Conservation (phyloP, 2,329 filamentous ascomycete species). For the Clonostachys rhizophaga region DNA sequence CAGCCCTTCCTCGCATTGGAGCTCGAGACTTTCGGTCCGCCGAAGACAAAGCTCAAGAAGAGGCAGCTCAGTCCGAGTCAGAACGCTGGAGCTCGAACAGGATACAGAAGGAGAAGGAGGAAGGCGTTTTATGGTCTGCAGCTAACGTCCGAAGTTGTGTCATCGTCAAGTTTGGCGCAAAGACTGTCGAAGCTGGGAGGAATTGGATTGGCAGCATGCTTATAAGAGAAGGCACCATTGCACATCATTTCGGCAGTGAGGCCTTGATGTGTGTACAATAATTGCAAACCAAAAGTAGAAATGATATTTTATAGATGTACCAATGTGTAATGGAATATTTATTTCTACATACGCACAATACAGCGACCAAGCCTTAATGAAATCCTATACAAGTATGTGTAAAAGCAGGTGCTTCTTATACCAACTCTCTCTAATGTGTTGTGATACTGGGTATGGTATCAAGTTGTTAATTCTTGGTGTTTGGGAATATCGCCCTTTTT, state of each 20-base stretch:
- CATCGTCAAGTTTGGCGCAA: constrained; percentile 85
- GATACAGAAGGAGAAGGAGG: constrained; percentile 50
- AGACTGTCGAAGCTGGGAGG: constrained; percentile 74
- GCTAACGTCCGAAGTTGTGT: constrained; percentile 78
- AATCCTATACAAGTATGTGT: too few species aligned
- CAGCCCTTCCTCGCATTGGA: constrained; percentile 73
- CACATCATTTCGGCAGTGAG: constrained; percentile 71
- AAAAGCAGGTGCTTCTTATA: too few species aligned
- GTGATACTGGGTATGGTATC: too few species aligned
- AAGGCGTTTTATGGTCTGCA: constrained; percentile 74
- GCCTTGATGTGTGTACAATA: constrained; percentile 70
- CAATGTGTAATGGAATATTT: too few species aligned
- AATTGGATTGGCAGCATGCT: constrained; percentile 78
- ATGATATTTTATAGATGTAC: too few species aligned
- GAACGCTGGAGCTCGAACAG: constrained; percentile 52
- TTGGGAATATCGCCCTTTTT: too few species aligned
- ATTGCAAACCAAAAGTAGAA: too few species aligned
- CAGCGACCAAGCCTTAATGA: too few species aligned
- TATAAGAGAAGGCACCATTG: constrained; percentile 66
- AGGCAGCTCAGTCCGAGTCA: constrained; percentile 27
- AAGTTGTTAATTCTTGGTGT: too few species aligned
- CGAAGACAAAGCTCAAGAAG: constrained; percentile 36
- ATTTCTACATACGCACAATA: too few species aligned
- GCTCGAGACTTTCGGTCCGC: constrained; percentile 68
- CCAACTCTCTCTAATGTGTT: too few species aligned